Conservation (phyloP, 331 rosid species). For the Phaseolus coccineus region DNA sequence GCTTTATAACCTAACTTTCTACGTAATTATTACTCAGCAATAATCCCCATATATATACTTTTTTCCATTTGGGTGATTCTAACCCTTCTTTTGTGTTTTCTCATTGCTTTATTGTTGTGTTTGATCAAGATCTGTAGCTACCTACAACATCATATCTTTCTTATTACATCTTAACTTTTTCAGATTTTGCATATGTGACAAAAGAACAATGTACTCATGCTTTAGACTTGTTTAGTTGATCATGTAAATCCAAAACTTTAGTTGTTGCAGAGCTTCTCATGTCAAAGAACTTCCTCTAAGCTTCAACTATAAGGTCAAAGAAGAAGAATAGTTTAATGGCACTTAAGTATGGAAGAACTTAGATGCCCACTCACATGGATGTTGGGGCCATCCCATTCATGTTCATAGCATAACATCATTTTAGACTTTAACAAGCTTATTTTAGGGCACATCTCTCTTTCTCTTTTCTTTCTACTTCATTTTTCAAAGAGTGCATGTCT, state of each 20-base stretch:
- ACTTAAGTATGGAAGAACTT: neutral
- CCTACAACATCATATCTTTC: constrained; percentile 37
- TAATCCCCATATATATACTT: constrained; percentile 52
- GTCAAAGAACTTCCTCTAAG: constrained; percentile 42
- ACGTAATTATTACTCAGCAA: constrained; percentile 62
- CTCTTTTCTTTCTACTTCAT: neutral
- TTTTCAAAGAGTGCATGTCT: neutral
- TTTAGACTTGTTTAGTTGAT: constrained; percentile 45
- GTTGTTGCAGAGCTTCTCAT: constrained; percentile 26
- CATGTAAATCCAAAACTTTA: constrained; percentile 42
- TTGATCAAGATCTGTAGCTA: constrained; percentile 49
- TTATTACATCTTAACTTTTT: constrained; percentile 48
- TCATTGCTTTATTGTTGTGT: constrained; percentile 48
- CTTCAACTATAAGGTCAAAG: constrained; percentile 47
- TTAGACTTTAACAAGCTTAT: neutral
- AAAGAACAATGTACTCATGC: constrained; percentile 51
- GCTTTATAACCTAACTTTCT: constrained; percentile 59
- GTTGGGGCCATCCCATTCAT: constrained; percentile 19
- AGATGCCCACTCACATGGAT: neutral
- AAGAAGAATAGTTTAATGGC: neutral
- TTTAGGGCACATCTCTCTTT: neutral
- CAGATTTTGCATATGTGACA: constrained; percentile 49
- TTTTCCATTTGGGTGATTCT: constrained; percentile 53
- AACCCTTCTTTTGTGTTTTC: constrained; percentile 48
- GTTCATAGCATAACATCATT: neutral